Conservation (phyloP, 2,329 filamentous ascomycete genomes). For the Beauveria asiatica region DNA sequence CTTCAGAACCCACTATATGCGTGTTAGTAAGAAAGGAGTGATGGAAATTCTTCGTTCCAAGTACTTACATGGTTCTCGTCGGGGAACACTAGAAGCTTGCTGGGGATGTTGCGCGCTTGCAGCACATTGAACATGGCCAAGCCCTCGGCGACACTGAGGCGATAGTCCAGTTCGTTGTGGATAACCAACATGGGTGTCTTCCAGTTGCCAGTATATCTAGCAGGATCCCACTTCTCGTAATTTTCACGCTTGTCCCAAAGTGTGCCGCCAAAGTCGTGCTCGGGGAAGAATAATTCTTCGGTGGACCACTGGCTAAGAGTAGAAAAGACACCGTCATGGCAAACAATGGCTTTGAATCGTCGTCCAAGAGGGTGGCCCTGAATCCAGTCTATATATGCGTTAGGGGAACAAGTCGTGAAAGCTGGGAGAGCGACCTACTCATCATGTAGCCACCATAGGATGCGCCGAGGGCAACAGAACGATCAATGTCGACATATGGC, state of each 20-base stretch:
- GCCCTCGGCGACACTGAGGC: slow-evolving; percentile 77
- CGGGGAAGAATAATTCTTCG: slow-evolving; percentile 63
- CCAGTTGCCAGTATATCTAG: slow-evolving; percentile 60
- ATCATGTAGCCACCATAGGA: slow-evolving; percentile 72
- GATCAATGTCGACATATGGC: slow-evolving; percentile 57
- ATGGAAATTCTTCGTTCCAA: background rate
- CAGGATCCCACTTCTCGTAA: slow-evolving; percentile 64
- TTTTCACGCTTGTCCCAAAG: slow-evolving; percentile 52
- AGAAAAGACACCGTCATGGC: slow-evolving; percentile 79
- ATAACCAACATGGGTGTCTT: slow-evolving; percentile 78
- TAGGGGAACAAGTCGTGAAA: background rate
- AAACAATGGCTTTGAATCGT: slow-evolving; percentile 80
- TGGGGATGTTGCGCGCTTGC: slow-evolving; percentile 66
- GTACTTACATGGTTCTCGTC: slow-evolving; percentile 53
- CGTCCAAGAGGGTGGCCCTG: slow-evolving; percentile 77
- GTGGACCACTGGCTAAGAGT: slow-evolving; percentile 56
- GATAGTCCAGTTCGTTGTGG: slow-evolving; percentile 84
- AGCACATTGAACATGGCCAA: slow-evolving; percentile 79
- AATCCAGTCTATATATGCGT: slow-evolving; percentile 60
- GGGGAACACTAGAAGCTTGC: slow-evolving; percentile 71
- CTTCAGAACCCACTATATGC: slow-evolving; percentile 69
- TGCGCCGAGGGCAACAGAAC: slow-evolving; percentile 66
- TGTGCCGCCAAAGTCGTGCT: slow-evolving; percentile 57
- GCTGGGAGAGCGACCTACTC: slow-evolving; percentile 34
- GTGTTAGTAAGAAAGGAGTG: background rate